Conservation (phyloP, 1,284 basidiomycete species). For the Ganoderma lingzhi region DNA sequence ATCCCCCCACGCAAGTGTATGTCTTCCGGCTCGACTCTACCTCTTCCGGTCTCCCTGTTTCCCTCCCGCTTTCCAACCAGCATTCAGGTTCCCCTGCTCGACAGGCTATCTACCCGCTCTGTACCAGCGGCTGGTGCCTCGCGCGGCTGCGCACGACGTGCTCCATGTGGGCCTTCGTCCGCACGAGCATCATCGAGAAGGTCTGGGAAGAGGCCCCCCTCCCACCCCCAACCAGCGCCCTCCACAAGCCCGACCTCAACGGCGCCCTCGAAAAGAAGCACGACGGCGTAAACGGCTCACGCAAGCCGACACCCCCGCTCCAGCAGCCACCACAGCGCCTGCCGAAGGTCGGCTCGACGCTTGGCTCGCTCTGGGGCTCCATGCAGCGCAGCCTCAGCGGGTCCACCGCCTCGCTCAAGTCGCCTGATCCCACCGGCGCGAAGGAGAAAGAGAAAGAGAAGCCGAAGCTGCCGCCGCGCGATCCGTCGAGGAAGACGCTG, state of each 20-base stretch:
- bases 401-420: slow-evolving; percentile 29
- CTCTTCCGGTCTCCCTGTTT: slow-evolving; percentile 40
- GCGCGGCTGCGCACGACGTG: slow-evolving; percentile 85
- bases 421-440: slow-evolving; percentile 4
- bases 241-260: slow-evolving; percentile 30
- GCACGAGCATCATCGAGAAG: slow-evolving; percentile 82
- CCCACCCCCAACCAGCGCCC: slow-evolving; percentile 40
- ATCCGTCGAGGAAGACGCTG: slow-evolving; percentile 35
- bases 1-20: slow-evolving; percentile 54
- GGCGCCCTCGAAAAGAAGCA: slow-evolving; percentile 30
- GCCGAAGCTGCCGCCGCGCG: slow-evolving; percentile 34
- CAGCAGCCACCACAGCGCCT: slow-evolving; percentile 38
- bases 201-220: slow-evolving; percentile 81
- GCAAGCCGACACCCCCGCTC: slow-evolving; percentile 35
- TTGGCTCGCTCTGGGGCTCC: slow-evolving; percentile 45
- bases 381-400: slow-evolving; percentile 42
- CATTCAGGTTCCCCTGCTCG: slow-evolving; percentile 34
- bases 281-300: slow-evolving; percentile 4
- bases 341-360: slow-evolving; percentile 38
- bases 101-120: slow-evolving; percentile 69
- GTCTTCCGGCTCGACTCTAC: slow-evolving; percentile 63
- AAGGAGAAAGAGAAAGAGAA: slow-evolving; percentile 20
- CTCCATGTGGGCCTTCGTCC: slow-evolving; percentile 90
- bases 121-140: slow-evolving; percentile 82
- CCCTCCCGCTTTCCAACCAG: slow-evolving; percentile 37